A percentile compares a stretch with the other conserved stretches of the same genome.
Evolutionary conservation across 2,329 filamentous ascomycete genomes (phyloP).

Genomic region (Trichoderma hamatum): DNA sequence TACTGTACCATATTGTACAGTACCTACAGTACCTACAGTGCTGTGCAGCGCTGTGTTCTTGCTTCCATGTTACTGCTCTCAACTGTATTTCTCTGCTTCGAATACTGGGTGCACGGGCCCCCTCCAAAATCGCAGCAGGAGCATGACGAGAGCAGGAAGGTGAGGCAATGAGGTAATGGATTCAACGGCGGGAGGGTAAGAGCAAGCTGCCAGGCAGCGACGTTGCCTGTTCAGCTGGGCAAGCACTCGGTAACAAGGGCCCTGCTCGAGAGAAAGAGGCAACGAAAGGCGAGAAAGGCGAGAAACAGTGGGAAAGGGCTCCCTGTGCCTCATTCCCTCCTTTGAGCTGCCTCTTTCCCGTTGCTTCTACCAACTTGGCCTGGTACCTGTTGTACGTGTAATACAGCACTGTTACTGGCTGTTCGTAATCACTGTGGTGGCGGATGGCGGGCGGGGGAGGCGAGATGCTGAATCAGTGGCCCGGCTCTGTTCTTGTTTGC

Average conservation of each 20-base stretch:
- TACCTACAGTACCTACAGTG: not conserved
- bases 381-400: not conserved
- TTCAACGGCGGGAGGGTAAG: not conserved
- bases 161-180: conserved; percentile 20
- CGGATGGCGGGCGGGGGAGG: conserved; percentile 1
- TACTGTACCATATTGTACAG: too few species aligned
- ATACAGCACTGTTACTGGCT: not conserved
- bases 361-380: not conserved
- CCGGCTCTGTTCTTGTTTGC: not conserved
- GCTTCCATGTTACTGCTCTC: too few species aligned
- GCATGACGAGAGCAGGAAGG: not conserved
- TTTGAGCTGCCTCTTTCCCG: not conserved
- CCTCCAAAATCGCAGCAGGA: not conserved
- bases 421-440: not conserved
- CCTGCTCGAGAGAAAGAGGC: not conserved
- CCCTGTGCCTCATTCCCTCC: not conserved
- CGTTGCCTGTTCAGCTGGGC: not conserved
- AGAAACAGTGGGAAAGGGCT: not conserved
- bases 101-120: conserved; percentile 20
- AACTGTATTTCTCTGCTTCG: too few species aligned
- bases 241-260: not conserved
- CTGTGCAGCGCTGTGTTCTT: not conserved
- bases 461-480: conserved; percentile 9
- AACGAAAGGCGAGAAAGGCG: not conserved
- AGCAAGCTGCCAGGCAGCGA: not conserved